Base-by-base conservation (phyloP, 192 early-diverging fungal species). In the Coemansia sp. region DNA sequence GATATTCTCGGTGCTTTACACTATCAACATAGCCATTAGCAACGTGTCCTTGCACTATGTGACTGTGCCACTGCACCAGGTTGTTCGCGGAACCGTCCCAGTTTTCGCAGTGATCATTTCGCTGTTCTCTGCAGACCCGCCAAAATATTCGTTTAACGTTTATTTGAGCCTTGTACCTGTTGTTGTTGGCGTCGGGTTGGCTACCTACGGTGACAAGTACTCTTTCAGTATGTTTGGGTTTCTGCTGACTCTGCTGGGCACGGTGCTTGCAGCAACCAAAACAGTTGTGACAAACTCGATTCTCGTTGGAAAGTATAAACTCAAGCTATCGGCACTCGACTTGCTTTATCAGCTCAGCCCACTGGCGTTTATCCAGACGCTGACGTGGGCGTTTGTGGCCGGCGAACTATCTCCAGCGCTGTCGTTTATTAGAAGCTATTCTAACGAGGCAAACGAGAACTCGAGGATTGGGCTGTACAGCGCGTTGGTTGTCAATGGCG, bases 21-120 rank as follows among this genome's bases (percentile, higher is more conserved):
- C 92, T 0, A 84, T 90, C 66, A 96, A 96, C 62, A 94, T 96
- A 68, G 92, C 90, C 25, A 86, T 91, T 6, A 89, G 87, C 63
- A 94, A 91, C 61, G 87, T 94, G 7, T 91, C 90, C 44, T 60
- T 94, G 80, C 85, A 90, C 82, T 84, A 89, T 52, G 86, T 87
- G n/a, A 63, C 69, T 3, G 64, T 75, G 25, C 65, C 67, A 8
- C 82, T 94, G 56, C 93, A 94, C 68, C 93, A 94, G 82, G 86
- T 91, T 10, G 85, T 94, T 1, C 80, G 93, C 11, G 87, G 88
- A 30, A 94, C 91, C 67, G 89, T 89, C 15, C 93, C 92, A 0
- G 84, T 90, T 14, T 90, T 92, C 56, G 92, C 92, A 0, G 83
- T 92, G 23, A 62, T 83, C 28, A 67, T 95, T 19, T 85, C 87